phyloP scores from a whole-genome alignment of 1,284 basidiomycete species.

The Marasmius fiardii region DNA sequence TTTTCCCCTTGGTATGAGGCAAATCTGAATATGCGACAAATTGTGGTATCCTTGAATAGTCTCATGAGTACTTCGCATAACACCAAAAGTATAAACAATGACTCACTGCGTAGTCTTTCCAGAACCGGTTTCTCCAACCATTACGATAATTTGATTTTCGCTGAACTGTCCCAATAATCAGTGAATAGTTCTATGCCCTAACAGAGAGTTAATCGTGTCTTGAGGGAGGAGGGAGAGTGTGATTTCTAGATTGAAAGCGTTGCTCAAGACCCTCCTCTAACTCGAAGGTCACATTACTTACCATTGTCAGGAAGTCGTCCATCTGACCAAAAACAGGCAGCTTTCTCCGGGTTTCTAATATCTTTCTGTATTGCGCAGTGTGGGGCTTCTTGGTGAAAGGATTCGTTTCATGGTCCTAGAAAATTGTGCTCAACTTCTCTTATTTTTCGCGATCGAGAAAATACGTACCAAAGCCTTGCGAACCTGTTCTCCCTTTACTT shows the following conservation, averaged over 20 bases:
- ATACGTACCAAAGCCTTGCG: slow-evolving; percentile 65
- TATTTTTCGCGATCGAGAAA: not conserved
- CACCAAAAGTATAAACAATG: slow-evolving; percentile 9
- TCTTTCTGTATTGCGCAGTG: slow-evolving; percentile 82
- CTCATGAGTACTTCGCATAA: slow-evolving; percentile 20
- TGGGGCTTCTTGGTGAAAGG: slow-evolving; percentile 86
- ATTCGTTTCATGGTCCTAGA: slow-evolving; percentile 79
- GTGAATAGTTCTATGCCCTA: not conserved
- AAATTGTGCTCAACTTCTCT: not conserved
- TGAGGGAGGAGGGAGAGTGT: slow-evolving; percentile 14
- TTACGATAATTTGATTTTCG: slow-evolving; percentile 87
- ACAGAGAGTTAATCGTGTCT: slow-evolving; percentile 5
- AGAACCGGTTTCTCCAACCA: slow-evolving; percentile 98
- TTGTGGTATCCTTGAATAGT: slow-evolving; percentile 76
- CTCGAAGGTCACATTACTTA: slow-evolving; percentile 36
- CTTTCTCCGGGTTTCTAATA: slow-evolving; percentile 81
- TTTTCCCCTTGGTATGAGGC: slow-evolving; percentile 82
- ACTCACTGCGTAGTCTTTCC: slow-evolving; percentile 96
- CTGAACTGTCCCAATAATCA: slow-evolving; percentile 54
- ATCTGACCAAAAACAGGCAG: slow-evolving; percentile 93
- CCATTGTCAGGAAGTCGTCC: slow-evolving; percentile 86
- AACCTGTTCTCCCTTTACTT: slow-evolving; percentile 73
- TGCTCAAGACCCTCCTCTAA: slow-evolving; percentile 36
- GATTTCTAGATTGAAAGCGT: slow-evolving; percentile 11
- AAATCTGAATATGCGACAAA: slow-evolving; percentile 94